Evolutionary conservation across 164 flowering plant genomes (phyloP), one percentile per base, ranked within the genome.

Genomic region (Pachysandra terminalis): DNA sequence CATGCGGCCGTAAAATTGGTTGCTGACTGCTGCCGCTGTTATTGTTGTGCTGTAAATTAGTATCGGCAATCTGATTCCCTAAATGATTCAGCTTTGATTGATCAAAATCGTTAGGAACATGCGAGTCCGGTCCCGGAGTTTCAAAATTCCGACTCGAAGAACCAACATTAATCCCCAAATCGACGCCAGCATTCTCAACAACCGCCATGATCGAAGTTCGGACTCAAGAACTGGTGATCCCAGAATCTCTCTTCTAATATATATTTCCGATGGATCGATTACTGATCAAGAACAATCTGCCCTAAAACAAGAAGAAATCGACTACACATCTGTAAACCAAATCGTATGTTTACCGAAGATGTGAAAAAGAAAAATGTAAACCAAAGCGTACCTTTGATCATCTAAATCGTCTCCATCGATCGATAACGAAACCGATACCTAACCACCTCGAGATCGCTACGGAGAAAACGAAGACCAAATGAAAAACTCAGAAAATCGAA

Each of bases 161-260:
- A 41, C 77, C 77, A 35, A 52, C 73, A 41, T 49, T 72, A 19
- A 59, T 68, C 68, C 74, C 79, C 70, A 73, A 70, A 69, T 81
- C 82, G n/a, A 67, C 75, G 19, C 80, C 81, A n/a, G 78, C 80
- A 75, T 83, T 87, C 73, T 85, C 89, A 56, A 78, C 86, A 16
- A 85, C 86, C 19, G 86, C 87, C 89, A 87, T 86, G 77, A 71
- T 17, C 56, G 28, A n/a, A 9, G 15, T n/a, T n/a, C n/a, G n/a
- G n/a, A n/a, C 19, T 64, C 21, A 19, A 45, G 37, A 37, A 26
- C 12, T 26, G 1, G 7, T 58, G n/a, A 16, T 27, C 4, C 35
- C n/a, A n/a, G n/a, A n/a, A n/a, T n/a, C n/a, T n/a, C n/a, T n/a
- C 26, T 32, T 58, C 35, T 58, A 9, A n/a, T n/a, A 58, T 26